Evolutionary conservation across 2,329 filamentous ascomycete genomes (phyloP), one percentile per base, ranked within the genome.

Genomic region (Geosmithia putterillii): DNA sequence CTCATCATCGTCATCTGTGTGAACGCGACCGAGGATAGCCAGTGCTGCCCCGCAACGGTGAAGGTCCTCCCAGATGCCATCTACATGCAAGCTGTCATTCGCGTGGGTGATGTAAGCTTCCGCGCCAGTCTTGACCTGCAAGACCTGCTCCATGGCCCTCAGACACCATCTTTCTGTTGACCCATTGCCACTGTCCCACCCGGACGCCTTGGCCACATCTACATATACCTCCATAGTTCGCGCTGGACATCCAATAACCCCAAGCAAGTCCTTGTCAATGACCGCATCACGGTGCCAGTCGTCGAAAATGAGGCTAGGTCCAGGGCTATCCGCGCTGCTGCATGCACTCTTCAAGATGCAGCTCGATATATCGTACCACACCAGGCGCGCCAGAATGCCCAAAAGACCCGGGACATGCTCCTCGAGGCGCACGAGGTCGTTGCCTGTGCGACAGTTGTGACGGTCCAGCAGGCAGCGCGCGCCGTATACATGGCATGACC

Each of bases 311-410:
- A 57, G 45, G 5, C 42, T 45, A 4, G 49, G 46, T 14, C 45
- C 43, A 2, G 48, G 47, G 25, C 38, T 34, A 23, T 32, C 18
- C 19, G 10, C 21, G 14, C 10, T 28, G 12, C 15, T n/a, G n/a
- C n/a, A n/a, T n/a, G n/a, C 8, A 18, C 48, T 46, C 22, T 54
- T 44, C 0, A 51, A 47, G 10, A 57, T 42, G 2, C 51, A 46
- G 1, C 64, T 61, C 10, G 56, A 58, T 1, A 58, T 55, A 42
- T 67, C 64, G 22, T 62, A 66, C 64, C 64, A 67, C 1, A 63
- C 55, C 3, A 67, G 54, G 7, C 62, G 58, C 0, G 61, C 54
- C 2, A 67, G 50, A 2, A 66, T 61, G 40, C 64, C 60, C 2
- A 55, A 52, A 1, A 67, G 47, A 0, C 63, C 63, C 0, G 57